Evolutionary conservation across 768 basidiomycete species (phyloP).

Genomic region (Galerina marginata): DNA sequence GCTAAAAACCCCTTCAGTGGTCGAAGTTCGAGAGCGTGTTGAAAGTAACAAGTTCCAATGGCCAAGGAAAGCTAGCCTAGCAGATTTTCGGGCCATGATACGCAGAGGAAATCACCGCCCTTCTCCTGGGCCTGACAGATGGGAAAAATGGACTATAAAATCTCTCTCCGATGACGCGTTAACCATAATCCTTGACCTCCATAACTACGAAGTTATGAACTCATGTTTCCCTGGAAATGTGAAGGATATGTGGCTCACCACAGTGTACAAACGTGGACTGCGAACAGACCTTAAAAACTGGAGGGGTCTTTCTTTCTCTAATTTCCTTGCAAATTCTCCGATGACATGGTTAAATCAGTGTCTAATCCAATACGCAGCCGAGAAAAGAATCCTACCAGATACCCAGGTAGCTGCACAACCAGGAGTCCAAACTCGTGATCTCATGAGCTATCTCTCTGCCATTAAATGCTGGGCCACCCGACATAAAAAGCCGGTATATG

Average conservation of each 20-base stretch:
- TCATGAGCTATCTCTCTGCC: constrained; percentile 24
- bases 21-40: no score
- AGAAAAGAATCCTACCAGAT: constrained; percentile 25
- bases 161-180: constrained; percentile 28
- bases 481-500: constrained; percentile 20
- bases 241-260: no score
- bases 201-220: constrained; percentile 30
- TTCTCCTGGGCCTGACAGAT: constrained; percentile 35
- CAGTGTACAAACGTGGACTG: no score
- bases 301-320: constrained; percentile 30
- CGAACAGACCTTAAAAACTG: constrained; percentile 31
- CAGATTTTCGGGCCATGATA: constrained; percentile 29
- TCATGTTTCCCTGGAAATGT: constrained; percentile 30
- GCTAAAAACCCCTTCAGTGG: no score
- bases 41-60: no score
- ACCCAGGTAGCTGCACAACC: constrained; percentile 33
- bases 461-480: constrained; percentile 22
- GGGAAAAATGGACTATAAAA: constrained; percentile 40
- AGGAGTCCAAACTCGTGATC: constrained; percentile 32
- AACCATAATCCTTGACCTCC: constrained; percentile 25
- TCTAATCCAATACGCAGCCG: constrained; percentile 27
- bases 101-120: constrained; percentile 32
- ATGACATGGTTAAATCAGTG: constrained; percentile 34
- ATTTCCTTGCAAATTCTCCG: constrained; percentile 30
- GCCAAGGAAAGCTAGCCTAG: no score